Base-by-base conservation (phyloP, 1,284 basidiomycete genomes). In the Pseudozyma pruni region DNA sequence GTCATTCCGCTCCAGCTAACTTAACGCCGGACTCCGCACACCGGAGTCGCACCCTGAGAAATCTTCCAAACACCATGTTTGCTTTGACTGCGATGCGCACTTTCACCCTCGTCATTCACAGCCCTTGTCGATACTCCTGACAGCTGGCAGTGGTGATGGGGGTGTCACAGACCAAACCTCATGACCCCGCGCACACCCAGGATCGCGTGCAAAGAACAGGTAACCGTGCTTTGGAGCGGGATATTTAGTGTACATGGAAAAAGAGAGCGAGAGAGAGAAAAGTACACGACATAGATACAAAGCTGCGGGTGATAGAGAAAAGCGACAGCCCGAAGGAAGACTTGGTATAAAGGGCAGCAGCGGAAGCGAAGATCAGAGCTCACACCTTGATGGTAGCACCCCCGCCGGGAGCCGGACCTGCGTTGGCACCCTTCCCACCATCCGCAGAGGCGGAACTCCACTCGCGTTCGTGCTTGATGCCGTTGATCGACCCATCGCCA, bases 381-480 rank as follows among this genome's bases (percentile, higher is more conserved):
- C 35, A 50, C 9, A 50, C 47, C 47, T 50, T 50, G 47, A 50
- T 50, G 31, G 47, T 25, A 3, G 38, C 47, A 19, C 19, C 47
- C n/a, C n/a, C n/a, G n/a, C n/a, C n/a, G n/a, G n/a, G n/a, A 8
- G 25, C 46, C 11, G 32, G 6, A 6, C 19, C 33, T 1, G 17
- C 37, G 1, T 14, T 16, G 4, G 35, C 13, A 19, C 27, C 13
- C 47, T 49, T 50, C 19, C 11, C 8, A 2, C 19, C 47, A 34
- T 40, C 39, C 2, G 38, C 64, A 8, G 49, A 49, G 29, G 58
- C 44, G 10, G 48, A 20, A 29, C 58, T 62, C 66, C 66, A 62
- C 16, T 69, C 66, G 1, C 66, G 40, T 29, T 69, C 58, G 50
- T 62, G 66, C 31, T 58, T 62, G 23, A 46, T 13, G 2, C 40